A percentile compares a stretch with the other conserved stretches of the same genome.
Conservation (phyloP, 2,329 filamentous ascomycete genomes). For the Epichloe scottii region DNA sequence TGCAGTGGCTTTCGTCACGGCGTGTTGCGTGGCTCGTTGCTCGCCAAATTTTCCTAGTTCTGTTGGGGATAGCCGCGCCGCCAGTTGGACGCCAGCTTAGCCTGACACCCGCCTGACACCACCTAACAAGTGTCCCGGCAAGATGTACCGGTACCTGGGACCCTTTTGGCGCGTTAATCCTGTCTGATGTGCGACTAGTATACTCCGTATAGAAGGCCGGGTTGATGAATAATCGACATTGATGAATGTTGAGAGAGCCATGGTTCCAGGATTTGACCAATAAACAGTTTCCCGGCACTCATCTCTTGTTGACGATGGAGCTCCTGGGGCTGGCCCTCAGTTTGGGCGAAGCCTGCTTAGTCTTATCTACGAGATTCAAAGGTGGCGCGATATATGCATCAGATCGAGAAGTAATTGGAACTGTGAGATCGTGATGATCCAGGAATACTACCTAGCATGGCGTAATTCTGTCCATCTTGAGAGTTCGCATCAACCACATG, state of each 20-base stretch:
- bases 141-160: background rate
- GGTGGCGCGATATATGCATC: background rate
- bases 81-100: slow-evolving; percentile 5
- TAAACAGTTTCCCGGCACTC: background rate
- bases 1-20: background rate
- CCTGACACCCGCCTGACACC: no score
- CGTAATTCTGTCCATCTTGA: background rate
- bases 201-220: no score
- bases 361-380: background rate
- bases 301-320: background rate
- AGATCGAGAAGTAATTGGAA: background rate
- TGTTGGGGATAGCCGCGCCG: slow-evolving; percentile 26
- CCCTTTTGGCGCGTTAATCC: no score
- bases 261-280: background rate
- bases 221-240: no score
- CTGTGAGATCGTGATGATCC: background rate
- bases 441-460: background rate
- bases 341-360: background rate
- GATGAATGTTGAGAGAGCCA: background rate
- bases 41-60: slow-evolving; percentile 22
- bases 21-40: slow-evolving; percentile 11
- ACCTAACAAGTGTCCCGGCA: no score
- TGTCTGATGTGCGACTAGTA: background rate
- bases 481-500: no score
- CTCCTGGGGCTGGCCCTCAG: background rate